Conservation (phyloP, 768 basidiomycete species). For the Serendipita sp. region DNA sequence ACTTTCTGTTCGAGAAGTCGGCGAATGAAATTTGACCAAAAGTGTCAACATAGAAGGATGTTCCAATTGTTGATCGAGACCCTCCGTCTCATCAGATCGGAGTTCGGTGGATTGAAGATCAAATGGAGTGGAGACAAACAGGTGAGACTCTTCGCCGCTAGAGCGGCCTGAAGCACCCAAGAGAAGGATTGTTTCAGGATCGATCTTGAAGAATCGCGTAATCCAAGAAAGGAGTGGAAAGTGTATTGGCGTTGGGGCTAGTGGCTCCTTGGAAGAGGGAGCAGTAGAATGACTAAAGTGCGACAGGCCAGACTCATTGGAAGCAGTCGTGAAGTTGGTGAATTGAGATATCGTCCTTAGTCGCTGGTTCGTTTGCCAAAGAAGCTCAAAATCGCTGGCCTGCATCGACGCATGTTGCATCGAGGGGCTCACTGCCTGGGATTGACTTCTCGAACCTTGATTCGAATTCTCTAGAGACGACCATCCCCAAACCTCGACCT, state of each 20-base stretch:
- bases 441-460: not conserved
- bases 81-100: no score
- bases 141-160: not conserved
- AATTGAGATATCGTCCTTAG: not conserved
- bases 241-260: not conserved
- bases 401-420: not conserved
- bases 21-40: no score
- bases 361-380: not conserved
- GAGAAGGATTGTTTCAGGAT: not conserved
- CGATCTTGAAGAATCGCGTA: not conserved
- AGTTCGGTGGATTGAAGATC: not conserved
- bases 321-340: not conserved
- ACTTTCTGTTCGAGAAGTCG: no score
- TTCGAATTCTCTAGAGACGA: not conserved
- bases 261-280: not conserved
- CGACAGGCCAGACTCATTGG: not conserved
- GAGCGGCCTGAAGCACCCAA: not conserved
- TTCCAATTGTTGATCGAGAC: no score
- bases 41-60: no score
- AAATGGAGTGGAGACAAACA: not conserved
- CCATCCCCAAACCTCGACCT: slow-evolving; percentile 3
- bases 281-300: slow-evolving; percentile 1
- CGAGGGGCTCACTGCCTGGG: not conserved
- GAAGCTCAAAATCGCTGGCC: not conserved
- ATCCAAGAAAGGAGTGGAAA: not conserved